Evolutionary conservation across 2,329 filamentous ascomycete species (phyloP).

Genomic region (Fusarium albidum): DNA sequence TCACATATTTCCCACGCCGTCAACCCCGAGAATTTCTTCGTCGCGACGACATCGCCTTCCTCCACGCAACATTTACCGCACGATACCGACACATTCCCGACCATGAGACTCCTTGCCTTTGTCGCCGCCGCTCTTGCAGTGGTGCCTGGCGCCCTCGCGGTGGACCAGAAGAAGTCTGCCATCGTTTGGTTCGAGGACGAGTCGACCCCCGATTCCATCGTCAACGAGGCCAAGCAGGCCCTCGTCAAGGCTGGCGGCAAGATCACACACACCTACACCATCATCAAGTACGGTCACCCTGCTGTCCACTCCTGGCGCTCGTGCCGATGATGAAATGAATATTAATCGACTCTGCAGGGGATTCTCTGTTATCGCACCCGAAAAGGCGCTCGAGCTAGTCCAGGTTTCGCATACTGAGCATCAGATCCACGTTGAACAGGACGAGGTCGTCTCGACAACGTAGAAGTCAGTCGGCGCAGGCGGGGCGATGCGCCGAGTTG

Average conservation of each 20-base stretch:
- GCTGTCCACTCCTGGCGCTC: neutral
- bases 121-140: slow-evolving; percentile 65
- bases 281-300: slow-evolving; percentile 66
- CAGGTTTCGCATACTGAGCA: slow-evolving; percentile 65
- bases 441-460: slow-evolving; percentile 67
- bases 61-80: neutral
- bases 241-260: slow-evolving; percentile 75
- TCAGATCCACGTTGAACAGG: slow-evolving; percentile 72
- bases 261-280: slow-evolving; percentile 79
- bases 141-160: slow-evolving; percentile 65
- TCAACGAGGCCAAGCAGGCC: slow-evolving; percentile 75
- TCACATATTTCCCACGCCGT: slow-evolving; percentile 1
- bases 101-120: slow-evolving; percentile 70
- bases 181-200: slow-evolving; percentile 80
- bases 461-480: slow-evolving; percentile 6
- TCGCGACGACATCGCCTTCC: slow-evolving; percentile 5
- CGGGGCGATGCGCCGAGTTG: slow-evolving; percentile 1
- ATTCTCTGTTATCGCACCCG: slow-evolving; percentile 78
- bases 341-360: slow-evolving; percentile 62
- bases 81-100: slow-evolving; percentile 36
- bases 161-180: slow-evolving; percentile 75
- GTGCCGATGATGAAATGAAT: neutral
- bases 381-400: slow-evolving; percentile 73
- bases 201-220: slow-evolving; percentile 68
- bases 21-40: slow-evolving; percentile 3